Evolutionary conservation across 345 rosid genomes (phyloP), one percentile per base, ranked within the genome.

Genomic region (Hirschfeldia incana): DNA sequence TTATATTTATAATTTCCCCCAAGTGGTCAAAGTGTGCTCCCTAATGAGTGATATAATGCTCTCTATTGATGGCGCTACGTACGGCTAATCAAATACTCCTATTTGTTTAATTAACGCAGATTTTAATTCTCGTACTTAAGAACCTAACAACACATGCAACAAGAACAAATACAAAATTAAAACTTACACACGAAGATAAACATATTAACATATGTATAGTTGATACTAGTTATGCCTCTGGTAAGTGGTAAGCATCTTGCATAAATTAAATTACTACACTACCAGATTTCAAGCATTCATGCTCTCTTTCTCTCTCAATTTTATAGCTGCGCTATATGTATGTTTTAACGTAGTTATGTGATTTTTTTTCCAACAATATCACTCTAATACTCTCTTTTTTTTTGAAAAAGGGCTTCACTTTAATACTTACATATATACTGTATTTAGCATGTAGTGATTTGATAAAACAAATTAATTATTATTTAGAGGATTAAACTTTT

Each of bases 101-200:
- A 39, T 44, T 76, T 61, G 68, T 69, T 76, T 76, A 69, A 76
- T 76, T 62, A 61, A 4, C 29, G 49, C 46, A 59, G 13, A 49
- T 21, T 69, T 39, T 70, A 76, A 15, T 78, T 55, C 34, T 78
- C 81, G 61, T 65, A 78, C 61, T 65, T 65, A 65, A 65, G 70
- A 37, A 21, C 70, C 42, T 39, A 39, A 66, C 16, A 53, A 55
- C 77, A 72, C 67, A 71, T 72, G 76, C 44, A 37, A 55, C 67
- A 37, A 28, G 15, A 36, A 51, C 11, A 57, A 46, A 76, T 59
- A 67, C 42, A 58, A 33, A 60, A 8, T 21, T 67, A 11, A 39
- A 26, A 4, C 16, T 63, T 63, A 64, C 32, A 13, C 13, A 7
- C 16, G 46, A 76, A 16, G 26, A 67, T 67, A 37, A 13, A 16